These are phyloP conservation scores for Meyerozyma guilliermondii DNA, from an alignment of 1,139 yeast species.

Conservation along the genomic window DNA sequence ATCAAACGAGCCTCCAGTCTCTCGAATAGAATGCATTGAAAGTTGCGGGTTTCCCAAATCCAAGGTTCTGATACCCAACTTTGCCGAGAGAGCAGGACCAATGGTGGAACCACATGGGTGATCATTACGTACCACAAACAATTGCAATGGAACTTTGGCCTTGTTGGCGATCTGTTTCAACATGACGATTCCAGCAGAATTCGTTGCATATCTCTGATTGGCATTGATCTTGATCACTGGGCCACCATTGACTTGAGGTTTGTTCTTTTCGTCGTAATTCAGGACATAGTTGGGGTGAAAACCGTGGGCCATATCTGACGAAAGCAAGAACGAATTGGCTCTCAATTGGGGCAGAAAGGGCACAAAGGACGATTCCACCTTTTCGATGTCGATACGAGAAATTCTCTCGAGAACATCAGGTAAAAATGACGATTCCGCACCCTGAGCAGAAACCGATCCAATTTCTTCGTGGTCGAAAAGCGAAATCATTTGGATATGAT, in stretches of 20 bases:
- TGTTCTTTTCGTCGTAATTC: constrained; percentile 71
- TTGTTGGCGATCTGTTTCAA: constrained; percentile 66
- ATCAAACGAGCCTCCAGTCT: constrained; percentile 84
- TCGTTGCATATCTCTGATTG: constrained; percentile 91
- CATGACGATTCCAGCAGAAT: constrained; percentile 82
- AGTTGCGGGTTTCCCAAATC: constrained; percentile 94
- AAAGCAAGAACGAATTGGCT: constrained; percentile 80
- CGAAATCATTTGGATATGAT: constrained; percentile 65
- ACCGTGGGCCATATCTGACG: constrained; percentile 97
- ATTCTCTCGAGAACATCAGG: constrained; percentile 73
- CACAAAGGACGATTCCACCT: constrained; percentile 10
- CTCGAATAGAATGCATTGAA: constrained; percentile 94
- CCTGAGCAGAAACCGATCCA: constrained; percentile 92
- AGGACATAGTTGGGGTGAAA: constrained; percentile 86
- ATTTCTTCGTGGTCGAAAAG: constrained; percentile 94
- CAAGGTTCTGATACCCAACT: constrained; percentile 81
- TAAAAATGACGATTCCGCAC: constrained; percentile 88
- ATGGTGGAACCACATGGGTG: constrained; percentile 96
- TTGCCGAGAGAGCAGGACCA: constrained; percentile 89
- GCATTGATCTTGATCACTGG: constrained; percentile 94
- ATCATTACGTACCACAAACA: constrained; percentile 88
- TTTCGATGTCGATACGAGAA: constrained; percentile 34
- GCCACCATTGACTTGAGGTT: constrained; percentile 79
- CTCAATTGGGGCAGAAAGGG: constrained; percentile 51
- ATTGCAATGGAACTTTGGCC: constrained; percentile 64